Evolutionary conservation across 768 basidiomycete genomes (phyloP).

Genomic region (Tricholoma matsutake): DNA sequence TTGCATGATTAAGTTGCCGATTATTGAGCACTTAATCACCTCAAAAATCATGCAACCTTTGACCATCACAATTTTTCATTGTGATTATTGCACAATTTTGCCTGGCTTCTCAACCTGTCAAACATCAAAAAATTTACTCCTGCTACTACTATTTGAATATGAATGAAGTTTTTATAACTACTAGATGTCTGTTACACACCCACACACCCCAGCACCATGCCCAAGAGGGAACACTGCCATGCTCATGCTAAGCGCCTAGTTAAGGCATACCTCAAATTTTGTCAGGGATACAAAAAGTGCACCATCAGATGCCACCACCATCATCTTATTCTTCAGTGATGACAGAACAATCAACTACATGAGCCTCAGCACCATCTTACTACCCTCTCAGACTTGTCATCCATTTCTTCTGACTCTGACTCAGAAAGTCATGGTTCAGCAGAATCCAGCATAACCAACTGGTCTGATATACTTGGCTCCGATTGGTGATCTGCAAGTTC

Average conservation of each 20-base stretch:
- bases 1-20: too few relatives aligned
- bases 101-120: not conserved
- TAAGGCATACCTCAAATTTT: not conserved
- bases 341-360: not conserved
- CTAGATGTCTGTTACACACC: too few relatives aligned
- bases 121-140: not conserved
- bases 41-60: not conserved
- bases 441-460: not conserved
- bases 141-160: not conserved
- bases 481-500: not conserved
- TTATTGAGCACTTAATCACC: too few relatives aligned
- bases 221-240: not conserved
- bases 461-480: not conserved
- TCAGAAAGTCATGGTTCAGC: not conserved
- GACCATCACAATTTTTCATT: not conserved
- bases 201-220: not conserved
- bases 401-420: not conserved
- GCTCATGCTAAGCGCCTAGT: conserved; percentile 19
- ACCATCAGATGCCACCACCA: not conserved
- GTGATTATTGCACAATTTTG: not conserved
- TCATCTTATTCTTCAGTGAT: not conserved
- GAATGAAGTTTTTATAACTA: too few relatives aligned
- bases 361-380: not conserved
- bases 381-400: not conserved
- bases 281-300: too few relatives aligned